phyloP scores from a whole-genome alignment of 163 green algal genomes.

The Chlorella variabilis region DNA sequence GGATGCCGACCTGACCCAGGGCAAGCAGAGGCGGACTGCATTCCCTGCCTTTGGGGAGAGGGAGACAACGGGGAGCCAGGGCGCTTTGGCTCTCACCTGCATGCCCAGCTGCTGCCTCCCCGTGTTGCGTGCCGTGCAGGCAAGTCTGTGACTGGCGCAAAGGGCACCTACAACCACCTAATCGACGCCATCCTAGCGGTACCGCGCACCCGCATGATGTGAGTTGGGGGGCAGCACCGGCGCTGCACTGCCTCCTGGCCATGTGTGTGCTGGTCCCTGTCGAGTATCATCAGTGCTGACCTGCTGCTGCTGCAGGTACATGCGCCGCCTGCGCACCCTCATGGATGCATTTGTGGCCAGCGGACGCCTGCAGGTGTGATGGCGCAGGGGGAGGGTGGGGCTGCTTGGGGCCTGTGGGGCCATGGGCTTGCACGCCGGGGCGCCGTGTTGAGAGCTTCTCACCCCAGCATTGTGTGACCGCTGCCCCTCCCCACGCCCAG shows the following conservation, averaged over 20 bases:
- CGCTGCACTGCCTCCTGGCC: too few relatives aligned
- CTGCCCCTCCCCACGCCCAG: too few relatives aligned
- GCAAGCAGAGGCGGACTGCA: too few relatives aligned
- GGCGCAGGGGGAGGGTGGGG: neutral
- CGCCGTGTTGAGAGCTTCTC: too few relatives aligned
- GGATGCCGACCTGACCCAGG: constrained; percentile 43
- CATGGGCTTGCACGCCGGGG: neutral
- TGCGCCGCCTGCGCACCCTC: constrained; percentile 72
- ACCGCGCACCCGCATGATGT: constrained; percentile 66
- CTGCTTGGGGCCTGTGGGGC: neutral
- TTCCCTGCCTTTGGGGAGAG: too few relatives aligned
- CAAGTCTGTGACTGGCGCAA: constrained; percentile 48
- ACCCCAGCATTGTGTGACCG: too few relatives aligned
- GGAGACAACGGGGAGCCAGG: too few relatives aligned
- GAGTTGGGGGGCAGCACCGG: too few relatives aligned
- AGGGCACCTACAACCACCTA: constrained; percentile 86
- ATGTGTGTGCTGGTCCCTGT: too few relatives aligned
- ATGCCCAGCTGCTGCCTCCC: neutral
- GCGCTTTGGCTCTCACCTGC: too few relatives aligned
- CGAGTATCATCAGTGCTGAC: too few relatives aligned
- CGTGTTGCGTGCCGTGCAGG: constrained; percentile 8
- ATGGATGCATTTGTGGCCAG: constrained; percentile 65
- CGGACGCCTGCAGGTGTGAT: constrained; percentile 48
- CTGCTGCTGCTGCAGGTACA: too few relatives aligned
- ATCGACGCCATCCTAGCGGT: constrained; percentile 70